Base-by-base conservation (phyloP, 441 rosid species). In the Pelargonium cotyledonis region DNA sequence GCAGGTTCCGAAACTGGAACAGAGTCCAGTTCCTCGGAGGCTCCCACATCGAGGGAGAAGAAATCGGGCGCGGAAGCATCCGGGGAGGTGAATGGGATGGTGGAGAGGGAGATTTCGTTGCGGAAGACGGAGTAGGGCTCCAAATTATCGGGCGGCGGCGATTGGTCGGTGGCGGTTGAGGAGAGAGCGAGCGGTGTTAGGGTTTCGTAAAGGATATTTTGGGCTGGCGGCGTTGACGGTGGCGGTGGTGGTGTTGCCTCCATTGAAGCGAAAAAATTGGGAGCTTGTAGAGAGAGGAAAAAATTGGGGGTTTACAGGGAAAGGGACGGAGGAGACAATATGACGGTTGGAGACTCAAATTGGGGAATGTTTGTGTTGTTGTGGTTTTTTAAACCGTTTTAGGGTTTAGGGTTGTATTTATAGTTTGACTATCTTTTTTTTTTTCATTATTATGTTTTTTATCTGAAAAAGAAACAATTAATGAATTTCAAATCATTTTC, bases 11-110 rank as follows among this genome's bases (percentile, higher is more conserved):
- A 51, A 51, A 51, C 19, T 14, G 58, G 58, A 51, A 51, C 19
- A 3, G 58, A 18, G 58, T 15, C 16, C 7, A 51, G 58, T n/a
- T 0, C 58, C 16, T 51, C 58, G 19, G 58, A n/a, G 58, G 70
- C 79, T 2, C 73, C 77, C 60, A 91, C 84, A 16, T 85, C 85
- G 6, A 93, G 88, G 10, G 93, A 88, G 80, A 91, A 85, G 75
- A 80, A 93, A 81, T 93, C 96, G 6, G 75, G 77, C 7, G 88
- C 85, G 0, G 66, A 70, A 62, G 85, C 76, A 19, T 73, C 85
- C 12, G 69, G 68, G 15, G 80, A 57, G 46, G 80, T 53, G 40
- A 68, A 57, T 8, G 65, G 71, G 9, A 58, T 67, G n/a, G 77
- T 65, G 10, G 80, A 65, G 49, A 79, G 84, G 5, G 97, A 84